Conservation (phyloP, 495 filamentous ascomycete species). For the Aspergillus ostianus region DNA sequence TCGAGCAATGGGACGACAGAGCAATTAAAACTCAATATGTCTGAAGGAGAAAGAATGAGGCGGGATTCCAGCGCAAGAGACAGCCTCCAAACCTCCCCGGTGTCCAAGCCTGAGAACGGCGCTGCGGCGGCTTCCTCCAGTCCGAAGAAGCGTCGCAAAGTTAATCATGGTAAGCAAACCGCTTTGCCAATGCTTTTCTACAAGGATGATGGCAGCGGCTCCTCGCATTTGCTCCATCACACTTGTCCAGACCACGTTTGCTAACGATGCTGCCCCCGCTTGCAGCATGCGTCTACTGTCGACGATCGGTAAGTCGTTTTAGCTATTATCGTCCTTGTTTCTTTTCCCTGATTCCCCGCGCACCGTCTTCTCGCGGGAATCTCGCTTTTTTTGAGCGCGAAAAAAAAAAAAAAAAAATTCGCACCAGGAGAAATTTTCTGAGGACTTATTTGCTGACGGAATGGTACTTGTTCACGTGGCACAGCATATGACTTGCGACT, state of each 20-base stretch:
- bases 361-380: not conserved
- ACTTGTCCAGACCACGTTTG: conserved; percentile 28
- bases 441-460: conserved; percentile 34
- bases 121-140: conserved; percentile 49
- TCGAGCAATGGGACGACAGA: conserved; percentile 21
- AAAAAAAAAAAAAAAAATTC: no score
- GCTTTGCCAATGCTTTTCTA: conserved; percentile 25
- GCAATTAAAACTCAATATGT: conserved; percentile 13
- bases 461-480: conserved; percentile 38
- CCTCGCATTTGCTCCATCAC: conserved; percentile 30
- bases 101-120: conserved; percentile 38
- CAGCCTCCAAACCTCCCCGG: conserved; percentile 28
- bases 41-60: conserved; percentile 17
- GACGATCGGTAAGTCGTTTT: conserved; percentile 82
- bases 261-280: conserved; percentile 26
- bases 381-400: not conserved
- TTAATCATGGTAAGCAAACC: conserved; percentile 87
- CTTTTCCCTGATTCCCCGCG: conserved; percentile 11
- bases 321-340: conserved; percentile 3
- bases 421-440: conserved; percentile 7
- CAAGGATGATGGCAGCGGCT: conserved; percentile 29
- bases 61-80: conserved; percentile 34
- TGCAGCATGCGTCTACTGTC: conserved; percentile 97
- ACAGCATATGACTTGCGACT: conserved; percentile 99
- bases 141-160: conserved; percentile 96